Evolutionary conservation across 2,329 filamentous ascomycete species (phyloP).

Genomic region (Didymella sp.): DNA sequence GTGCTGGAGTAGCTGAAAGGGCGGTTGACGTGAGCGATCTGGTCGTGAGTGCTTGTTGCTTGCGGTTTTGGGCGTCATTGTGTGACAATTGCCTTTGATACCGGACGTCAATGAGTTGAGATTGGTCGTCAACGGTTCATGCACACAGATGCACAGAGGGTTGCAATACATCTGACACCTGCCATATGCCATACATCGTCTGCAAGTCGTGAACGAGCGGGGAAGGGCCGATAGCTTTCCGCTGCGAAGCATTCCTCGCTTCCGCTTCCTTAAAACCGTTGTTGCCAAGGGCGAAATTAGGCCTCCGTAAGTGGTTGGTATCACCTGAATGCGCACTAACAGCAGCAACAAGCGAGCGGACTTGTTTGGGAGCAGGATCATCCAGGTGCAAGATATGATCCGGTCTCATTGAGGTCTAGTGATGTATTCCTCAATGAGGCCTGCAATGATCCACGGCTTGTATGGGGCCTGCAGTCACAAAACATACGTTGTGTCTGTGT

Average conservation of each 20-base stretch:
- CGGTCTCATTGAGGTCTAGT: neutral
- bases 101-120: neutral
- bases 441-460: neutral
- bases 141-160: constrained; percentile 14
- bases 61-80: neutral
- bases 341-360: neutral
- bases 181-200: constrained; percentile 10
- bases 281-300: neutral
- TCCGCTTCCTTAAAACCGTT: neutral
- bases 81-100: neutral
- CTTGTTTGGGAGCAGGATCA: neutral
- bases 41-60: neutral
- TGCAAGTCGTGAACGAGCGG: constrained; percentile 14
- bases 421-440: neutral
- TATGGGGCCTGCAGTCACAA: neutral
- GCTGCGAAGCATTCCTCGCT: constrained; percentile 15
- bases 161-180: constrained; percentile 24
- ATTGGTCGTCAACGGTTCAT: neutral
- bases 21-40: neutral
- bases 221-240: constrained; percentile 6
- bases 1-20: constrained; percentile 49
- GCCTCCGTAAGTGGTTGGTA: neutral
- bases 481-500: constrained; percentile 8
- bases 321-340: neutral
- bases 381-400: neutral